Evolutionary conservation across 1,284 basidiomycete species (phyloP).

Genomic region (Mycosarcoma maydis): DNA sequence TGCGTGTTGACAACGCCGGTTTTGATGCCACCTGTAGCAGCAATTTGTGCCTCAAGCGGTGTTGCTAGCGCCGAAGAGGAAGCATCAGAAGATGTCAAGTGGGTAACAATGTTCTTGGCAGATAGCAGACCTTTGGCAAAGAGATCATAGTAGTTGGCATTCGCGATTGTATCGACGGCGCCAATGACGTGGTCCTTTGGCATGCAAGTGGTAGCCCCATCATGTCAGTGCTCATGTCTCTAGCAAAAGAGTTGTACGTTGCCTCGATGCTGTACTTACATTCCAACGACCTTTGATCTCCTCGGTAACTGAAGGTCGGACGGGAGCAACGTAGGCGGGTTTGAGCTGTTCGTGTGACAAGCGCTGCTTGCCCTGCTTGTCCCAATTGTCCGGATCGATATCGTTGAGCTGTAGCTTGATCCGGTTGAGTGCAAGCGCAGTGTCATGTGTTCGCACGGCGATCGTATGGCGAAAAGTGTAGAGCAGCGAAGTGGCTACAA

Average conservation of each 20-base stretch:
- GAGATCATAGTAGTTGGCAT: constrained; percentile 49
- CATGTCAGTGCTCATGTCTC: no score
- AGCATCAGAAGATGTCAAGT: constrained; percentile 6
- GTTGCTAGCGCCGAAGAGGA: constrained; percentile 8
- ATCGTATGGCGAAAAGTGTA: constrained; percentile 52
- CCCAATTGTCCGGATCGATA: constrained; percentile 53
- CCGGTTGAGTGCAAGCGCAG: constrained; percentile 30
- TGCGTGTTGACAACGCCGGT: constrained; percentile 46
- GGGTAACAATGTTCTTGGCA: constrained; percentile 26
- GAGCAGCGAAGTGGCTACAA: constrained; percentile 49
- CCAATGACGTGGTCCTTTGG: constrained; percentile 43
- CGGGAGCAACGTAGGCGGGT: constrained; percentile 43
- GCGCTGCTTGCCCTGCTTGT: constrained; percentile 37
- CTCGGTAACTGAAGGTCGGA: constrained; percentile 35
- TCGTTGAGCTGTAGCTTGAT: constrained; percentile 48
- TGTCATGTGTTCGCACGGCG: constrained; percentile 46
- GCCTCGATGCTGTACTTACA: constrained; percentile 10
- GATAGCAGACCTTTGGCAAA: constrained; percentile 38
- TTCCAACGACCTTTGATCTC: constrained; percentile 55
- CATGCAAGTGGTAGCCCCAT: no score
- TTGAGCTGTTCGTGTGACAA: constrained; percentile 26
- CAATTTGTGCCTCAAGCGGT: constrained; percentile 25
- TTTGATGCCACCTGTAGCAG: constrained; percentile 38
- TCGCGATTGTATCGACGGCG: constrained; percentile 26
- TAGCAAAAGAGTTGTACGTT: no score